Percentiles rank a stretch among this genome's conserved stretches.
These are phyloP conservation scores for Hypoxylon lienhwacheense DNA, from an alignment of 495 filamentous ascomycete species.

Conservation along the genomic window DNA sequence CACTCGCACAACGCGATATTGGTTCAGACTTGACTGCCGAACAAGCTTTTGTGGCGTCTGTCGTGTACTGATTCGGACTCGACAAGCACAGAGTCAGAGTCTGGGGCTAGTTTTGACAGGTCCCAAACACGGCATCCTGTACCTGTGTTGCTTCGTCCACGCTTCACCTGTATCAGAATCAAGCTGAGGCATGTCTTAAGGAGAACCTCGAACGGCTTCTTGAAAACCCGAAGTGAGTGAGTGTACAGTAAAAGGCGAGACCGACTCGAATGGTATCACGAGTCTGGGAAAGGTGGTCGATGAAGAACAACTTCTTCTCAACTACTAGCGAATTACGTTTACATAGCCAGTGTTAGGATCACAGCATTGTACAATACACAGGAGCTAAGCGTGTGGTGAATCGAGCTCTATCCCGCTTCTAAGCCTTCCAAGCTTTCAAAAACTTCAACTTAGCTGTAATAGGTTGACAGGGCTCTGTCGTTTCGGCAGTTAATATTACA, in stretches of 20 bases:
- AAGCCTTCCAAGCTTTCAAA: background rate
- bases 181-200: background rate
- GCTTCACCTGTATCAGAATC: conserved; percentile 8
- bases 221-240: background rate
- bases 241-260: background rate
- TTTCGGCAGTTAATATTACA: conserved; percentile 20
- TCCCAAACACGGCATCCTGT: conserved; percentile 27
- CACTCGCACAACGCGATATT: conserved; percentile 32
- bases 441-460: conserved; percentile 2
- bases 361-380: conserved; percentile 14
- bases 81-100: conserved; percentile 27
- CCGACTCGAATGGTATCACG: background rate
- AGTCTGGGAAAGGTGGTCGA: background rate
- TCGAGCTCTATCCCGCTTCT: background rate
- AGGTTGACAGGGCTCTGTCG: conserved; percentile 7
- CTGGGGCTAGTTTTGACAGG: conserved; percentile 34
- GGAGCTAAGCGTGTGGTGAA: background rate
- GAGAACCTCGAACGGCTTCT: background rate
- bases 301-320: background rate
- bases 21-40: conserved; percentile 26
- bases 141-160: conserved; percentile 22
- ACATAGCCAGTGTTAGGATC: conserved; percentile 11
- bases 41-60: conserved; percentile 34
- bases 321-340: background rate
- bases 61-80: conserved; percentile 19